Percentiles rank a stretch among this genome's conserved stretches.
Conservation (phyloP, 2,329 filamentous ascomycete genomes). For the Aspergillus persii region DNA sequence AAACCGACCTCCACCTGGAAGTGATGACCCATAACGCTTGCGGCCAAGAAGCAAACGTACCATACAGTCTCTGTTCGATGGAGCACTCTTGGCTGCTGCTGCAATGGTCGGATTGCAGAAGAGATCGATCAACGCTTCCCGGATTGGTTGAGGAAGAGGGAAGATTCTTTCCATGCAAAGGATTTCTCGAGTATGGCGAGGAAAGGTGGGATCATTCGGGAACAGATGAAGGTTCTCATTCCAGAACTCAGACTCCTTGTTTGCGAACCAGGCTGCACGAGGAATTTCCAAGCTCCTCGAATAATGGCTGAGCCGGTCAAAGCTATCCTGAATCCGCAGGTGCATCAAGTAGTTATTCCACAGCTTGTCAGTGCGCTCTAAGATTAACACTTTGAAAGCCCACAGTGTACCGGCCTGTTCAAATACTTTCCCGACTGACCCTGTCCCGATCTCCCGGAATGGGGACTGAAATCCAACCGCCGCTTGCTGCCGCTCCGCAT, state of each 20-base stretch:
- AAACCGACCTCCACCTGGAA: neutral
- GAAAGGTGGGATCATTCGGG: neutral
- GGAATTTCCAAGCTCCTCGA: neutral
- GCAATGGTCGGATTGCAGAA: neutral
- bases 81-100: neutral
- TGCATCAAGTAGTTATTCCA: constrained; percentile 2
- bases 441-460: neutral
- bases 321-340: too few species aligned
- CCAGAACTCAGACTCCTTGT: neutral
- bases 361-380: neutral
- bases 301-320: too few species aligned
- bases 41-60: neutral
- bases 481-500: too few species aligned
- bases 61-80: neutral
- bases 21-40: neutral
- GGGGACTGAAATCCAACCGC: neutral
- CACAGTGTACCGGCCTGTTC: neutral
- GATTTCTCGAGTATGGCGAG: neutral
- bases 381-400: neutral
- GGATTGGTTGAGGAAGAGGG: neutral
- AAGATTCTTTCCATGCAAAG: constrained; percentile 2
- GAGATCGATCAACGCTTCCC: neutral
- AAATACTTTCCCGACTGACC: neutral
- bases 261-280: neutral
- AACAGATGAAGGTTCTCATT: neutral